Evolutionary conservation across 768 basidiomycete species (phyloP).

Genomic region (Pleurotus djamor): DNA sequence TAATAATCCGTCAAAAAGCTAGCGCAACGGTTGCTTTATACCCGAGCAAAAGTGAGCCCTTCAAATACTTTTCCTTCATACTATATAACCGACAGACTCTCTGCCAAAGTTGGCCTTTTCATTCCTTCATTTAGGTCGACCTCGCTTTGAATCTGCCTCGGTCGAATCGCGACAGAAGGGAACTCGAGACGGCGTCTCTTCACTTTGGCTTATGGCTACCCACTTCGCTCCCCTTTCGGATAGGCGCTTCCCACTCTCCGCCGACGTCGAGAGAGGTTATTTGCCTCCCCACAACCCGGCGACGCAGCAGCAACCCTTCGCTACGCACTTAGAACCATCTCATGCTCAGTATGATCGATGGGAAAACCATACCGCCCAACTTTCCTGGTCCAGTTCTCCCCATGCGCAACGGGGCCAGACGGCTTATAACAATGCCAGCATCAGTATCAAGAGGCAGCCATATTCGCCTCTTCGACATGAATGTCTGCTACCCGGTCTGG

Average conservation of each 20-base stretch:
- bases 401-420: not conserved
- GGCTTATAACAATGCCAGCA: too few relatives aligned
- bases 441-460: not conserved
- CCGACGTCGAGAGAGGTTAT: not conserved
- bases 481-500: not conserved
- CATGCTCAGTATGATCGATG: not conserved
- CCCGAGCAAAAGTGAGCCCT: not conserved
- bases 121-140: not conserved
- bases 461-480: not conserved
- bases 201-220: not conserved
- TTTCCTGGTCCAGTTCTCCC: not conserved
- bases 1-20: not conserved
- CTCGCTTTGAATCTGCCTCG: constrained; percentile 3
- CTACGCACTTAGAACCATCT: not conserved
- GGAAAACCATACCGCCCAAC: not conserved
- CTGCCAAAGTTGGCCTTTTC: not conserved
- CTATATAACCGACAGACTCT: not conserved
- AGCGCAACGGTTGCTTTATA: not conserved
- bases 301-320: not conserved
- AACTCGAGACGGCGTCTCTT: not conserved
- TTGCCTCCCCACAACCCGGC: not conserved
- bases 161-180: not conserved
- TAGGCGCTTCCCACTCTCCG: not conserved
- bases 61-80: not conserved
- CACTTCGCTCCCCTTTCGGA: constrained; percentile 8